Base-by-base conservation (phyloP, 1,284 basidiomycete genomes). In the Heterobasidion parviporum region DNA sequence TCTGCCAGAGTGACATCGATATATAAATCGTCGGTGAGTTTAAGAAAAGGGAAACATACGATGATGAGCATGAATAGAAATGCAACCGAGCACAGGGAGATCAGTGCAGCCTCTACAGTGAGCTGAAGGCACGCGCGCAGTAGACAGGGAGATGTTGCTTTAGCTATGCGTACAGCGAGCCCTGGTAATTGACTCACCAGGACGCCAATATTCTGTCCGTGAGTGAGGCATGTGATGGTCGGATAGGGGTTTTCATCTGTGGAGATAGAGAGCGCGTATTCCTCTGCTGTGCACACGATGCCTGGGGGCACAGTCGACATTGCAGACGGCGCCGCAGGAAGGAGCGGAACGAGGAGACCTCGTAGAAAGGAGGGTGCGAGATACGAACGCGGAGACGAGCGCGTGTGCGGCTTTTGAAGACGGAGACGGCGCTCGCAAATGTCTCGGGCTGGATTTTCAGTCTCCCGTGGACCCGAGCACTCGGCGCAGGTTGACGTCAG, bases 241-340 rank as follows among this genome's bases (percentile, higher is more conserved):
- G 51, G 41, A 26, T 53, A 44, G 4, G 16, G 51, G 16, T 53
- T 43, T 6, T 53, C 51, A 15, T n/a, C 38, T n/a, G 38, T 41
- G 12, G 51, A 10, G 12, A 41, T 18, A 10, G 51, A 53, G 5
- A 20, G 16, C 1, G 35, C 36, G 20, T 32, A 53, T 18, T 53
- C 52, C 20, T 53, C 52, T 18, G 43, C 15, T 14, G 52, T 53
- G 52, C 52, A 53, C n/a, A 53, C 52, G 18, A 34, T 53, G 33
- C 52, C 52, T 12, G n/a, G 7, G 34, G 52, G 20, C 38, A 43
- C 14, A 14, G 18, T 20, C 35, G 35, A 26, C 20, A 33, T 20
- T 14, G 18, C 44, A n/a, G n/a, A 20, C 16, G 8, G 5, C n/a
- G 9, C 44, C n/a, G 44, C n/a, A 15, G 8, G 44, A 15, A 15